phyloP scores from a whole-genome alignment of 768 basidiomycete species.

The Boletus subcaerulescens region DNA sequence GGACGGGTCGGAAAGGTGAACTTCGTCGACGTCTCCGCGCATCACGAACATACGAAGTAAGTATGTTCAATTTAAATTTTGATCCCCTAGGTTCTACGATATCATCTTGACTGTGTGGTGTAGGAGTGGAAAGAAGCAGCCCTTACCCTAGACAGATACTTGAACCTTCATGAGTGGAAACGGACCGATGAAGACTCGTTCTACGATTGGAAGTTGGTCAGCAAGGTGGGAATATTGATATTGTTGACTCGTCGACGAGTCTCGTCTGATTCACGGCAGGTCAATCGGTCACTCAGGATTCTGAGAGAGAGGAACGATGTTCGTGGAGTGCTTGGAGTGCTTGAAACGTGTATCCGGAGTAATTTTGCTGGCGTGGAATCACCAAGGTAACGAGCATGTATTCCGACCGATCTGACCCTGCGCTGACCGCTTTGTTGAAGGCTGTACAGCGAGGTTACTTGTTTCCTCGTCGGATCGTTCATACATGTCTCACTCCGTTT shows the following conservation, averaged over 20 bases:
- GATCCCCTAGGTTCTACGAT: background rate
- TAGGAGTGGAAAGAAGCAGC: constrained; percentile 91
- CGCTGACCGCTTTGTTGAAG: constrained; percentile 36
- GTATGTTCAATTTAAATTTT: constrained; percentile 2
- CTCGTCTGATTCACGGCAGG: constrained; percentile 36
- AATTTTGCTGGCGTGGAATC: constrained; percentile 96
- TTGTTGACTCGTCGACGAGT: background rate
- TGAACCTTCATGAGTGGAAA: constrained; percentile 92
- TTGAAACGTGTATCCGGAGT: constrained; percentile 85
- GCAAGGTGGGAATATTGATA: constrained; percentile 49
- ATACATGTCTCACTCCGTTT: constrained; percentile 12
- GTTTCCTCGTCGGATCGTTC: background rate
- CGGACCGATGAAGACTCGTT: constrained; percentile 80
- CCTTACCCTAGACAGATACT: constrained; percentile 69
- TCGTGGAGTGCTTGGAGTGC: constrained; percentile 80
- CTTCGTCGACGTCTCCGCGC: constrained; percentile 73
- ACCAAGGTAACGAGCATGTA: constrained; percentile 46
- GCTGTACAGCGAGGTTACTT: constrained; percentile 78
- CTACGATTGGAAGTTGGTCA: constrained; percentile 88
- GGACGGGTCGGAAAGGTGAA: constrained; percentile 81
- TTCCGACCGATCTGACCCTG: background rate
- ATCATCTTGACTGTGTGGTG: background rate
- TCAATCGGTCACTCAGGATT: constrained; percentile 67
- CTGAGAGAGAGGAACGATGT: constrained; percentile 77
- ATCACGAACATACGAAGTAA: constrained; percentile 70